These are phyloP conservation scores for Trichoderma sp. DNA, from an alignment of 2,329 filamentous ascomycete genomes.

Conservation along the genomic window DNA sequence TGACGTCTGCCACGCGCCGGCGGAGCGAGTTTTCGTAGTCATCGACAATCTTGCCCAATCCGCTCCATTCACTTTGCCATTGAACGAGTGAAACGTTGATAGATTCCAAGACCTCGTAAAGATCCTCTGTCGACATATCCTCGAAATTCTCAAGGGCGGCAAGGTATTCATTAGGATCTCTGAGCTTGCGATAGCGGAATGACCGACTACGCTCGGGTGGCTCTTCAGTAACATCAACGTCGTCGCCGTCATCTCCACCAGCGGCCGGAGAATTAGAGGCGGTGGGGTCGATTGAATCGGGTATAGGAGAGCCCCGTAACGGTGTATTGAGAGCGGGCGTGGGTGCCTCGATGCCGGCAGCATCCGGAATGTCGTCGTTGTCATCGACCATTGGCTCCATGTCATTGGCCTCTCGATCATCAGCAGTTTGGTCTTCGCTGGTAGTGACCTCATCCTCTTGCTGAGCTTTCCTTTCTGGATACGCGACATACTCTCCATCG, in stretches of 20 bases:
- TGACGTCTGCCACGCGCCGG: slow-evolving; percentile 50
- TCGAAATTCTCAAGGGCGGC: slow-evolving; percentile 53
- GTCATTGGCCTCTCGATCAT: slow-evolving; percentile 34
- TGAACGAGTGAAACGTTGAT: slow-evolving; percentile 50
- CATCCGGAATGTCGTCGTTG: slow-evolving; percentile 37
- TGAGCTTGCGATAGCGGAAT: slow-evolving; percentile 53
- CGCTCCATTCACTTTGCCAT: slow-evolving; percentile 58
- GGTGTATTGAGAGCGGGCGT: slow-evolving; percentile 45
- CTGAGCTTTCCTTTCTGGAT: slow-evolving; percentile 43
- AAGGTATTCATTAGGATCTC: slow-evolving; percentile 52
- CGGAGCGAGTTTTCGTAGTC: slow-evolving; percentile 60
- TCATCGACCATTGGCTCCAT: slow-evolving; percentile 28
- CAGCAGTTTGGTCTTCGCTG: slow-evolving; percentile 36
- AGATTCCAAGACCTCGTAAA: slow-evolving; percentile 48
- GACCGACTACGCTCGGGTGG: slow-evolving; percentile 33
- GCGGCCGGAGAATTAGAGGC: slow-evolving; percentile 43
- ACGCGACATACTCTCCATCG: slow-evolving; percentile 42
- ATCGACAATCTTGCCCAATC: slow-evolving; percentile 53
- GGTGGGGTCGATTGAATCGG: slow-evolving; percentile 43
- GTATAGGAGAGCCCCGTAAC: slow-evolving; percentile 42
- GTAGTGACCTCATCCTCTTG: slow-evolving; percentile 36
- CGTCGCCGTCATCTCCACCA: slow-evolving; percentile 41
- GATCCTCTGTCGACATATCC: slow-evolving; percentile 49
- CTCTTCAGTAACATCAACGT: slow-evolving; percentile 41
- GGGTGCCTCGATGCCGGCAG: slow-evolving; percentile 37